A percentile compares a stretch with the other conserved stretches of the same genome.
Evolutionary conservation across 2,329 filamentous ascomycete genomes (phyloP).

Genomic region (Calycina herbarum): DNA sequence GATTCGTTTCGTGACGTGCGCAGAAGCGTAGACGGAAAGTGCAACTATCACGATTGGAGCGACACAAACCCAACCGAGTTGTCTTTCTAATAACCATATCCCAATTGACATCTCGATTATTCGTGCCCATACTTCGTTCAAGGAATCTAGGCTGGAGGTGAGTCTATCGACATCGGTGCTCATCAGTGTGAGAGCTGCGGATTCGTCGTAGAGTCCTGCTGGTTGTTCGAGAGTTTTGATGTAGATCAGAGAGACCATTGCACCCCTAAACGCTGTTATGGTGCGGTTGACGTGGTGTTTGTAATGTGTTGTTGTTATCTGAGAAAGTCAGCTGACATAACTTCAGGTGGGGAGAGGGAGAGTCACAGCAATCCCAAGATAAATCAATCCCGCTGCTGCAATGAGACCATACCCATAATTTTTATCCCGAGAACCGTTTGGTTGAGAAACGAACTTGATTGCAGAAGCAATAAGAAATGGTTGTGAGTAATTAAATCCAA

Average conservation of each 20-base stretch:
- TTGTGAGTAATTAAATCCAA: conserved; percentile 30
- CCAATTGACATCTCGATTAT: conserved; percentile 39
- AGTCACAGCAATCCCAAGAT: conserved; percentile 26
- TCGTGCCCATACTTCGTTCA: conserved; percentile 43
- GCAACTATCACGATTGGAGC: conserved; percentile 15
- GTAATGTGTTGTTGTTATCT: conserved; percentile 27
- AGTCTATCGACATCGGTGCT: conserved; percentile 43
- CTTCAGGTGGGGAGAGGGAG: not conserved
- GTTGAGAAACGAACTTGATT: conserved; percentile 18
- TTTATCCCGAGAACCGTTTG: conserved; percentile 10
- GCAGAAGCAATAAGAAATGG: conserved; percentile 27
- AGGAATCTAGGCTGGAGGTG: conserved; percentile 35
- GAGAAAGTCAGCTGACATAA: not conserved
- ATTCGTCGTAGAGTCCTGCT: conserved; percentile 35
- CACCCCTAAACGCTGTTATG: conserved; percentile 7
- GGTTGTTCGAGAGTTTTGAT: conserved; percentile 38
- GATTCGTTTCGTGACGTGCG: conserved; percentile 15
- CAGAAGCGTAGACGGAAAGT: conserved; percentile 15
- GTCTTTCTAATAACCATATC: conserved; percentile 38
- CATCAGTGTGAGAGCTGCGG: conserved; percentile 44
- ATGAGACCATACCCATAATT: conserved; percentile 29
- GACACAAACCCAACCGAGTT: conserved; percentile 27
- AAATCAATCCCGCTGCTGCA: conserved; percentile 25
- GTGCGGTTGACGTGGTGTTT: conserved; percentile 40
- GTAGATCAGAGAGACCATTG: conserved; percentile 31